phyloP scores from a whole-genome alignment of 1,284 basidiomycete species.

The Moesziomyces sp. region DNA sequence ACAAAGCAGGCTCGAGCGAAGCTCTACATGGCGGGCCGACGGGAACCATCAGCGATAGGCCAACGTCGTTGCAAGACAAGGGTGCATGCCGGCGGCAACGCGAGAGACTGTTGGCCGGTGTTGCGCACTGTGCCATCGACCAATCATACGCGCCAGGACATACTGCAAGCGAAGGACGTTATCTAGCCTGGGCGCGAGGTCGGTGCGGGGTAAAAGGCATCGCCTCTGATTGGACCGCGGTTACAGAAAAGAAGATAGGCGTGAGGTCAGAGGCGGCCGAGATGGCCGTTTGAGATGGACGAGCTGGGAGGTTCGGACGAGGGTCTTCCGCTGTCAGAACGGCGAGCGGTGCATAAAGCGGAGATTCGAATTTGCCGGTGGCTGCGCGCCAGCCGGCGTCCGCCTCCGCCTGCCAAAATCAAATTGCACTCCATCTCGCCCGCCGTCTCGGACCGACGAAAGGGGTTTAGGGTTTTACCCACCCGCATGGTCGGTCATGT shows the following conservation, averaged over 20 bases:
- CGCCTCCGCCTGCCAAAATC: no score
- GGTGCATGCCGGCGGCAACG: conserved; percentile 2
- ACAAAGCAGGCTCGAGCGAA: no score
- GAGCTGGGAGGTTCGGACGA: conserved; percentile 4
- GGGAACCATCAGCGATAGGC: neutral
- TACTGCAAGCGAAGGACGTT: neutral
- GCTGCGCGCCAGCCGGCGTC: no score
- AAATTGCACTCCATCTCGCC: no score
- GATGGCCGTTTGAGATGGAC: no score
- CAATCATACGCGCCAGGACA: neutral
- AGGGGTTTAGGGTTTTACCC: no score
- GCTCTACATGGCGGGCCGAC: no score
- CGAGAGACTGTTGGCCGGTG: neutral
- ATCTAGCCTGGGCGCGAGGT: neutral
- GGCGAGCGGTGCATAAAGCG: conserved; percentile 2
- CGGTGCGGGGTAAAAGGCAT: conserved; percentile 1
- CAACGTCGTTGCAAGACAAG: no score
- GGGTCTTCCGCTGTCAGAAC: conserved; percentile 23
- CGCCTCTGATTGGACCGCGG: neutral
- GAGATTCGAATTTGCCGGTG: no score
- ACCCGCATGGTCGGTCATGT: no score
- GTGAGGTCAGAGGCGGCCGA: neutral
- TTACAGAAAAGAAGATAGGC: neutral
- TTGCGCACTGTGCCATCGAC: no score
- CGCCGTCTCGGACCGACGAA: no score